A percentile compares a stretch with the other conserved stretches of the same genome.
phyloP scores from a whole-genome alignment of 139 green algal species.

The Pleodorina starrii region DNA sequence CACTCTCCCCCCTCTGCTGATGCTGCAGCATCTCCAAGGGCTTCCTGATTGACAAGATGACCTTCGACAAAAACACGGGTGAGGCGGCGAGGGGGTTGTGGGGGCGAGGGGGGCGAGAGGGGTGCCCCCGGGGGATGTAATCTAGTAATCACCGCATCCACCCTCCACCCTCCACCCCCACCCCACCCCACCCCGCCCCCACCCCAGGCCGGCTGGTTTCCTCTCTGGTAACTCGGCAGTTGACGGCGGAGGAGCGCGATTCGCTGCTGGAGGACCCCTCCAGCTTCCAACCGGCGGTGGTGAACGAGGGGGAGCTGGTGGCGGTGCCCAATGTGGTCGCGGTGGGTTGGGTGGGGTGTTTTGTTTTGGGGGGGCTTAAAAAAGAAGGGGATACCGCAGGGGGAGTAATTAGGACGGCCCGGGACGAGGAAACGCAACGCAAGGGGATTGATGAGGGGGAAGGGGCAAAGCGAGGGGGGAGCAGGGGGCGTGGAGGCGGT shows the following conservation, averaged over 20 bases:
- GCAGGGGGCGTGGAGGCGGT: too few species aligned
- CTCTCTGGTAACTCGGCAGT: constrained; percentile 35
- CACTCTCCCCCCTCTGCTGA: neutral
- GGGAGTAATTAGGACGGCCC: too few species aligned
- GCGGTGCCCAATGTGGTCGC: constrained; percentile 41
- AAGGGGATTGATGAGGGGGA: too few species aligned
- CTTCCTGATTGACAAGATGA: constrained; percentile 41
- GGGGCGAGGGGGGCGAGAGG: too few species aligned
- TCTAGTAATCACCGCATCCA: too few species aligned
- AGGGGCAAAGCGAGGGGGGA: too few species aligned
- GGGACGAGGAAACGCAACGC: too few species aligned
- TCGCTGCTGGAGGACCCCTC: constrained; percentile 41
- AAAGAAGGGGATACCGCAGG: too few species aligned
- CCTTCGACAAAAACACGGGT: constrained; percentile 30
- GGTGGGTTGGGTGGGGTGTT: too few species aligned
- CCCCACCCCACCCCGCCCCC: neutral
- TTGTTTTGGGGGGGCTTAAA: too few species aligned
- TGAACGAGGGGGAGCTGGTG: constrained; percentile 41
- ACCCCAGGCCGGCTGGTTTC: neutral
- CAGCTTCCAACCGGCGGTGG: constrained; percentile 31
- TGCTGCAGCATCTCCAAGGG: constrained; percentile 35
- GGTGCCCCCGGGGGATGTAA: too few species aligned
- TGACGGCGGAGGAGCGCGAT: constrained; percentile 46
- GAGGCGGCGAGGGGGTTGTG: too few species aligned
- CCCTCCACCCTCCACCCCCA: neutral